A percentile compares a stretch with the other conserved stretches of the same genome.
Conservation (phyloP, 768 basidiomycete genomes). For the Cystobasidium tubakii region DNA sequence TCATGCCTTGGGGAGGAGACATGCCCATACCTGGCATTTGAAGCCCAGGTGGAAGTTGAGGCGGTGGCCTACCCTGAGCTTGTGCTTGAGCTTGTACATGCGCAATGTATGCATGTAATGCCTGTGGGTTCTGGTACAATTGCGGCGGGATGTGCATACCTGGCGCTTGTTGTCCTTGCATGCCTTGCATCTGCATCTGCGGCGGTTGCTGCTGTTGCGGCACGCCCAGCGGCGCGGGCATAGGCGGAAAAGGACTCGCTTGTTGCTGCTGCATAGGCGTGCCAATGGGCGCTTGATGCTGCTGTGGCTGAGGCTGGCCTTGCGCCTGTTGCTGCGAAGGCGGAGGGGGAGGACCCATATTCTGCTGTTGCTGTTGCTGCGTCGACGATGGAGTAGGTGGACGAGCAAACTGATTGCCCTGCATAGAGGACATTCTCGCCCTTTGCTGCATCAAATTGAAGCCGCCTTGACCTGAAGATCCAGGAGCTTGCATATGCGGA, state of each 20-base stretch:
- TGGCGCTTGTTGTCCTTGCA: not conserved
- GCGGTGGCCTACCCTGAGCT: not conserved
- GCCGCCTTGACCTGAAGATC: not conserved
- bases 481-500: conserved; percentile 1
- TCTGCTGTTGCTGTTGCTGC: conserved; percentile 36
- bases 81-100: conserved; percentile 14
- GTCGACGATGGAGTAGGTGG: conserved; percentile 31
- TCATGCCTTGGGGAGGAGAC: not conserved
- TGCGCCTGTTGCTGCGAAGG: conserved; percentile 12
- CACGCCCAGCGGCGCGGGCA: conserved; percentile 20
- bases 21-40: conserved; percentile 4
- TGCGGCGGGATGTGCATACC: conserved; percentile 6
- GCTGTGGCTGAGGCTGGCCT: not conserved
- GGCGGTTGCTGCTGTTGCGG: conserved; percentile 24
- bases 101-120: conserved; percentile 2
- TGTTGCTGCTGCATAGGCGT: not conserved
- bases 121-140: not conserved
- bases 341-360: no score
- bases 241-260: not conserved
- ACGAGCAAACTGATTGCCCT: conserved; percentile 13
- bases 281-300: not conserved
- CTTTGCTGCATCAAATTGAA: conserved; percentile 29
- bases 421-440: conserved; percentile 13
- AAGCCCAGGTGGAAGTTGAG: not conserved
- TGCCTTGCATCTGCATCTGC: conserved; percentile 14